Base-by-base conservation (phyloP, 305 asterid species). In the Coffea humblotiana region DNA sequence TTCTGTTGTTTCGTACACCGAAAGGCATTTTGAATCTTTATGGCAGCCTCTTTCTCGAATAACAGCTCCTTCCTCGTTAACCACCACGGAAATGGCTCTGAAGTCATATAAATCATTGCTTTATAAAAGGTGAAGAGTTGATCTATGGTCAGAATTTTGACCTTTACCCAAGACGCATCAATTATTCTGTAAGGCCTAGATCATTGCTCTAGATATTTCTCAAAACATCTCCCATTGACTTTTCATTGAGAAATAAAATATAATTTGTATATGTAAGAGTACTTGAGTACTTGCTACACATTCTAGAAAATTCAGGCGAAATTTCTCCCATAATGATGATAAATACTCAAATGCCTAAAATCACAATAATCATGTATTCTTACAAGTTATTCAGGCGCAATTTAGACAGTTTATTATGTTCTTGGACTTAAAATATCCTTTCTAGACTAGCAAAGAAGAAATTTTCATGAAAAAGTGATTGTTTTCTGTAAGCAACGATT, bases 21-120 rank as follows among this genome's bases (percentile, higher is more conserved):
- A 75, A 91, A 83, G 83, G 89, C 90, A 79, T 85, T 87, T 83
- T 92, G 97, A 74, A 96, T 92, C 85, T 67, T 88, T 70, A 77
- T 79, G 48, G 88, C 92, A 78, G 97, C 94, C 78, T 87, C 89
- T 79, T 83, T 90, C 54, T 87, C 91, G 43, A 83, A 52, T 83
- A 87, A 78, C 51, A 91, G 82, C 71, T 86, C 87, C 85, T 82
- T 91, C 86, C 96, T 91, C 77, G 83, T 90, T 81, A 90, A 60
- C 80, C 80, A 76, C n/a, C 73, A 21, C 83, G 83, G 51, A 81
- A 29, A 75, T 81, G 84, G 84, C 91, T 87, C 97, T 90, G 86
- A 48, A 47, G 45, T 47, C 83, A 86, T 79, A 82, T 78, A 65
- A 77, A 58, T 74, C 40, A 61, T 52, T 58, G 76, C 18, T 74